Evolutionary conservation across 2,329 filamentous ascomycete species (phyloP).

Genomic region (Talaromyces sp.): DNA sequence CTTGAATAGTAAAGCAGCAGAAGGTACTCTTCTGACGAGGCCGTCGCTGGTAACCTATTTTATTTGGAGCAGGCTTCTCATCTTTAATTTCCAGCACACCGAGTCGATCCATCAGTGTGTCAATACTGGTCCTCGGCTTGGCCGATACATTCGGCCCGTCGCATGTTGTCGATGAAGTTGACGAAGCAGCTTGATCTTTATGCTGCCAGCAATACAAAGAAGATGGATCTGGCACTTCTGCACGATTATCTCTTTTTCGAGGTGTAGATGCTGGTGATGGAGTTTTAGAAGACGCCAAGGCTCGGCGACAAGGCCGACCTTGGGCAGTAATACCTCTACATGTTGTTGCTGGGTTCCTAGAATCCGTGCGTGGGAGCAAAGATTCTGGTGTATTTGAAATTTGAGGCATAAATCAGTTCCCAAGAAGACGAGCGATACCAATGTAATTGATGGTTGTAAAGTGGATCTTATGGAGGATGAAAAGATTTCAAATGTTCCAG

Average conservation of each 20-base stretch:
- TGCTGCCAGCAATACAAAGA: conserved; percentile 90
- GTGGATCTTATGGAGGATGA: not conserved
- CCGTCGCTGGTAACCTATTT: conserved; percentile 10
- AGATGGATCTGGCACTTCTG: conserved; percentile 30
- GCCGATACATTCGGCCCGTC: conserved; percentile 42
- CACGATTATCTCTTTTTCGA: conserved; percentile 27
- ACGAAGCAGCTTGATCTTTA: conserved; percentile 72
- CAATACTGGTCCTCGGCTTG: conserved; percentile 75
- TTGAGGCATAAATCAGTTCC: conserved; percentile 60
- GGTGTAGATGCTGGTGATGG: conserved; percentile 27
- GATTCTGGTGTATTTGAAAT: conserved; percentile 78
- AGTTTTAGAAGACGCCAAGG: conserved; percentile 57
- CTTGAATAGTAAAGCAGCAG: conserved; percentile 38
- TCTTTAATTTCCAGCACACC: conserved; percentile 70
- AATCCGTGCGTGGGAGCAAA: conserved; percentile 76
- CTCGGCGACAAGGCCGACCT: conserved; percentile 80
- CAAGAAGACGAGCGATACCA: not conserved
- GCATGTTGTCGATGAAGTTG: conserved; percentile 16
- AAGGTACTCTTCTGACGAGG: conserved; percentile 25
- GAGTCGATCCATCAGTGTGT: conserved; percentile 80
- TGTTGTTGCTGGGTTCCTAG: conserved; percentile 78
- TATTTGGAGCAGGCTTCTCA: conserved; percentile 11
- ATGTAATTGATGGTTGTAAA: not conserved
- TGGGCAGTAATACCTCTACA: conserved; percentile 83
- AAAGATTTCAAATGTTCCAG: conserved; percentile 4